Evolutionary conservation across 176 grass and related monocot species (phyloP).

Genomic region (Pharus latifolius): DNA sequence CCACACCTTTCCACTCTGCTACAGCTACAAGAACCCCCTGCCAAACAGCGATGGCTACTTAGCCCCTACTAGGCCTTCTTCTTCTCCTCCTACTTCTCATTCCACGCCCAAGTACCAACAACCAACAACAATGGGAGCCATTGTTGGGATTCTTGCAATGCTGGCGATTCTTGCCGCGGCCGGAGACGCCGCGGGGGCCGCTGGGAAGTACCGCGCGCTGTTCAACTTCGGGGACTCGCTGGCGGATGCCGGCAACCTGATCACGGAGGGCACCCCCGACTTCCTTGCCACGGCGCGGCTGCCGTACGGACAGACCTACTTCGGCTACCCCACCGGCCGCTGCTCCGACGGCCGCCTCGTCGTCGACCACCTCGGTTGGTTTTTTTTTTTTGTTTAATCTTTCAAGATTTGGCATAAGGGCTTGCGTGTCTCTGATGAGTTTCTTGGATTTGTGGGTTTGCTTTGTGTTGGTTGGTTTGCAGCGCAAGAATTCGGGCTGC

Average conservation of each 20-base stretch:
- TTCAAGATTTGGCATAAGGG: neutral
- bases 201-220: constrained; percentile 48
- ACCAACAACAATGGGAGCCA: neutral
- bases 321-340: constrained; percentile 52
- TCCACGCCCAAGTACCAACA: neutral
- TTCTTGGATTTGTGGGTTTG: neutral
- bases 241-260: constrained; percentile 69
- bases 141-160: neutral
- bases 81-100: neutral
- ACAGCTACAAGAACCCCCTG: constrained; percentile 26
- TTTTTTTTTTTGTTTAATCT: neutral
- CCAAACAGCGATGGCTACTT: constrained; percentile 4
- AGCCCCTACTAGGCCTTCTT: neutral
- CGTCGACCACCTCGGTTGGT: constrained; percentile 57
- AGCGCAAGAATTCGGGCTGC: constrained; percentile 66
- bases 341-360: constrained; percentile 89
- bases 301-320: constrained; percentile 80
- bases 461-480: constrained; percentile 5
- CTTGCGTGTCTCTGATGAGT: constrained; percentile 6
- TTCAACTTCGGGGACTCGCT: constrained; percentile 91
- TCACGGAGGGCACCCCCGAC: constrained; percentile 32
- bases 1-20: neutral
- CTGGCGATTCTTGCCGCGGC: neutral
- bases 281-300: constrained; percentile 52
- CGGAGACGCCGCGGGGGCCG: neutral